Percentiles rank a stretch among this genome's conserved stretches.
Evolutionary conservation across 1,139 yeast genomes (phyloP).

Genomic region (Sugiyamaella sp.): DNA sequence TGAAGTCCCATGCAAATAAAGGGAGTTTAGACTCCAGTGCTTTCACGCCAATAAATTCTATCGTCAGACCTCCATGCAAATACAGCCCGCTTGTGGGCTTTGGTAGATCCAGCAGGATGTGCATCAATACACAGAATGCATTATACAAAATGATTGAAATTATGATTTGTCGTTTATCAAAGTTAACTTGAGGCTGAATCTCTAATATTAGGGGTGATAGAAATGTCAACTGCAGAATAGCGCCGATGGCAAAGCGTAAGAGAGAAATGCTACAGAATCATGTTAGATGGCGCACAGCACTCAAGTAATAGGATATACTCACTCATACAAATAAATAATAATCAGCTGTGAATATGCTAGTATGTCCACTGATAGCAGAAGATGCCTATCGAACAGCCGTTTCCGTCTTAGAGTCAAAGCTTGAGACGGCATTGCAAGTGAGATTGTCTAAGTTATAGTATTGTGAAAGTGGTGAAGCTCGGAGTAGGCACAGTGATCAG

Average conservation of each 20-base stretch:
- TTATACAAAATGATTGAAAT: slow-evolving; percentile 29
- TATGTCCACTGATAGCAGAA: slow-evolving; percentile 31
- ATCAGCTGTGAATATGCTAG: slow-evolving; percentile 33
- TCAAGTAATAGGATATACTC: slow-evolving; percentile 19
- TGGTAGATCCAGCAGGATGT: slow-evolving; percentile 26
- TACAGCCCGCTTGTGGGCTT: slow-evolving; percentile 29
- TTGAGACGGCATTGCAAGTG: slow-evolving; percentile 17
- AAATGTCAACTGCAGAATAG: slow-evolving; percentile 32
- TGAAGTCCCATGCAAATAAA: slow-evolving; percentile 34
- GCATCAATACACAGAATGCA: slow-evolving; percentile 29
- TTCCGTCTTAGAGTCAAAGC: slow-evolving; percentile 25
- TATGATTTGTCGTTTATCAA: slow-evolving; percentile 32
- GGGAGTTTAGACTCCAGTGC: slow-evolving; percentile 30
- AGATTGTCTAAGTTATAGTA: not conserved
- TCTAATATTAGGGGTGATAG: slow-evolving; percentile 32
- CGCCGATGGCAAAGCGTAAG: slow-evolving; percentile 32
- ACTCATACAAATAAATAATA: slow-evolving; percentile 37
- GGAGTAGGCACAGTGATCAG: too few relatives aligned
- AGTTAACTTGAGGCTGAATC: slow-evolving; percentile 26
- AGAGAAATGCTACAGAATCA: slow-evolving; percentile 27
- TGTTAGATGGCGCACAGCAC: not conserved
- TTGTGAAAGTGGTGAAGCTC: not conserved
- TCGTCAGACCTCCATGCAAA: slow-evolving; percentile 43
- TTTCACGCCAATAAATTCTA: slow-evolving; percentile 42
- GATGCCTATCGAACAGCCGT: slow-evolving; percentile 33